Conservation (phyloP, 768 basidiomycete species). For the Pisolithus orientalis region DNA sequence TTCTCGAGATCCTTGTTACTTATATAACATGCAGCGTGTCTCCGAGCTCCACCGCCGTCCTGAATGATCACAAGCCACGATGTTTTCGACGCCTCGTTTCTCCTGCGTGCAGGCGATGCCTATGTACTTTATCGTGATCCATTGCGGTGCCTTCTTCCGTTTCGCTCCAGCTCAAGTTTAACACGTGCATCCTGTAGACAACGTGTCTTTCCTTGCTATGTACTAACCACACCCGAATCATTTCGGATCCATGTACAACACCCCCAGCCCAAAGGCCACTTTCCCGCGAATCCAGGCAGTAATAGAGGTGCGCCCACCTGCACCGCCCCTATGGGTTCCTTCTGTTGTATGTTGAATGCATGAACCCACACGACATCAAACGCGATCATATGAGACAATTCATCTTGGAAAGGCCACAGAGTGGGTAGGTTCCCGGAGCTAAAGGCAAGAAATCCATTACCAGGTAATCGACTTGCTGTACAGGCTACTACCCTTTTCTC, state of each 20-base stretch:
- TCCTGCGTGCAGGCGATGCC: conserved; percentile 22
- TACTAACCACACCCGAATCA: background rate
- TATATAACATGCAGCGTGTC: conserved; percentile 10
- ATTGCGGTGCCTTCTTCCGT: conserved; percentile 15
- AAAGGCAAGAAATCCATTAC: background rate
- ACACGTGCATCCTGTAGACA: conserved; percentile 11
- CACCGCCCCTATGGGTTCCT: too few relatives aligned
- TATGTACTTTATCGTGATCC: conserved; percentile 1
- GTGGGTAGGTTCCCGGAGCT: too few relatives aligned
- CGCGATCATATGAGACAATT: too few relatives aligned
- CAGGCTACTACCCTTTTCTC: background rate
- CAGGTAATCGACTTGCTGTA: background rate
- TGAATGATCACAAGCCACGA: conserved; percentile 1
- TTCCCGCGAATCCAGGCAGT: background rate
- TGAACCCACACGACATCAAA: too few relatives aligned
- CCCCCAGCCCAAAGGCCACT: background rate
- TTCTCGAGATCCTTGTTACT: conserved; percentile 2
- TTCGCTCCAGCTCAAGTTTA: conserved; percentile 5
- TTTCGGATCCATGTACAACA: background rate
- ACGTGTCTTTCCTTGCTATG: conserved; percentile 2
- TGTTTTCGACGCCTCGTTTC: conserved; percentile 20
- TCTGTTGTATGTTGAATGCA: too few relatives aligned
- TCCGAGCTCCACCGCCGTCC: conserved; percentile 1
- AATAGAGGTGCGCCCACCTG: too few relatives aligned
- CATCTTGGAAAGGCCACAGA: too few relatives aligned